A percentile compares a stretch with the other conserved stretches of the same genome.
These are phyloP conservation scores for Galerina sulciceps DNA, from an alignment of 768 basidiomycete genomes.

Conservation along the genomic window DNA sequence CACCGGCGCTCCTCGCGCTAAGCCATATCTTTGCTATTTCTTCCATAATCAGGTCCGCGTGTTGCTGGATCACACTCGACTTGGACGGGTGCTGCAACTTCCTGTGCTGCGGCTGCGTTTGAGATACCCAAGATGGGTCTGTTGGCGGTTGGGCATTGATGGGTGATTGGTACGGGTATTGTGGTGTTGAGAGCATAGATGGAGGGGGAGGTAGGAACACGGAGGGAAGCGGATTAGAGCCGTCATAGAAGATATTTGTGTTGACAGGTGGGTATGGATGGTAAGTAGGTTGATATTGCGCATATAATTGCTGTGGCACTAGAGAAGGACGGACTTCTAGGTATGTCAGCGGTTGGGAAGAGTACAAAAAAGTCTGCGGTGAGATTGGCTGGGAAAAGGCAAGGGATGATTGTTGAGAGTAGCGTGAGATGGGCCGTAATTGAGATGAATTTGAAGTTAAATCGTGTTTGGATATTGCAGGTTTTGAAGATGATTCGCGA, in stretches of 20 bases:
- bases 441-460: neutral
- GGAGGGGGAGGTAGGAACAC: neutral
- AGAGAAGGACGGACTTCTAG: neutral
- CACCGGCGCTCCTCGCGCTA: neutral
- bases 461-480: no score
- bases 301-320: no score
- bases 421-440: neutral
- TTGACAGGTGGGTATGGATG: no score
- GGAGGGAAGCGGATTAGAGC: neutral
- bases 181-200: neutral
- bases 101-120: no score
- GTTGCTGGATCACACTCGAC: neutral
- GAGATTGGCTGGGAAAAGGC: neutral
- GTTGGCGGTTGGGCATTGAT: neutral
- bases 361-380: neutral
- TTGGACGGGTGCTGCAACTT: neutral
- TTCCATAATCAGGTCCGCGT: neutral
- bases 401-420: neutral
- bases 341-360: neutral
- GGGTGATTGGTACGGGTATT: neutral
- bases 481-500: no score
- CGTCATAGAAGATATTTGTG: no score
- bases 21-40: neutral
- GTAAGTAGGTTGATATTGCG: no score
- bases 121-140: no score